Conservation (phyloP, 2,329 filamentous ascomycete genomes). For the Paecilomyces niveus region DNA sequence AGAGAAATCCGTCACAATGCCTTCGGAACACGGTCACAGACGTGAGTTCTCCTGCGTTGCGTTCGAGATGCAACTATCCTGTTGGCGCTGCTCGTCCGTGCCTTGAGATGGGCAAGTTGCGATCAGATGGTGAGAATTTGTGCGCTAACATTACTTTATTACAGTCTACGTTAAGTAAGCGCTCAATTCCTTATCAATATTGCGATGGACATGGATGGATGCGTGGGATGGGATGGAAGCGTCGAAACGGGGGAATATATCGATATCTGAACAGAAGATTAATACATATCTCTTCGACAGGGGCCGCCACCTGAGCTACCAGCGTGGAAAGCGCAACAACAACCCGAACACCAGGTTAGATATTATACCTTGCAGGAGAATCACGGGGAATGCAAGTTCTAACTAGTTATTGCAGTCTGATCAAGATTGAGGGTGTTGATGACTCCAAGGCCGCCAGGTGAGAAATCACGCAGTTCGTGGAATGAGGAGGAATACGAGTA, state of each 20-base stretch:
- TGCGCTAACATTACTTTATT: slow-evolving; percentile 24
- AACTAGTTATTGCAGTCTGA: slow-evolving; percentile 52
- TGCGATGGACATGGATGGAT: slow-evolving; percentile 8
- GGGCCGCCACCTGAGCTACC: slow-evolving; percentile 97
- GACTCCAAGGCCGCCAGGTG: slow-evolving; percentile 82
- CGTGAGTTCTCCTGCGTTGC: slow-evolving; percentile 53
- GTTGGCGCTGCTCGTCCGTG: slow-evolving; percentile 5
- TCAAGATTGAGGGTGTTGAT: slow-evolving; percentile 99
- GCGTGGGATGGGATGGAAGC: neutral
- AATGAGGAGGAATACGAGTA: slow-evolving; percentile 17
- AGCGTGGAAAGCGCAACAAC: slow-evolving; percentile 87
- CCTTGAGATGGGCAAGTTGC: slow-evolving; percentile 4
- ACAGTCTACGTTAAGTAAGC: slow-evolving; percentile 88
- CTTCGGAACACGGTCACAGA: slow-evolving; percentile 82
- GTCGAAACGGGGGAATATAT: slow-evolving; percentile 2
- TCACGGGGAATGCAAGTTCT: neutral
- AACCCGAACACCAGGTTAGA: slow-evolving; percentile 62
- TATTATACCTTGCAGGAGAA: neutral
- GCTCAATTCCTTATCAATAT: slow-evolving; percentile 17
- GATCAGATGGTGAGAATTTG: slow-evolving; percentile 4
- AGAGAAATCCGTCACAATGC: slow-evolving; percentile 62
- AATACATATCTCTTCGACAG: slow-evolving; percentile 44
- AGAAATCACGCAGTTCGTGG: slow-evolving; percentile 10
- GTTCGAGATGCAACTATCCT: neutral
- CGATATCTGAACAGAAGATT: slow-evolving; percentile 20